A percentile compares a stretch with the other conserved stretches of the same genome.
phyloP scores from a whole-genome alignment of 352 stramenopile species.

The Pythium aquatile region DNA sequence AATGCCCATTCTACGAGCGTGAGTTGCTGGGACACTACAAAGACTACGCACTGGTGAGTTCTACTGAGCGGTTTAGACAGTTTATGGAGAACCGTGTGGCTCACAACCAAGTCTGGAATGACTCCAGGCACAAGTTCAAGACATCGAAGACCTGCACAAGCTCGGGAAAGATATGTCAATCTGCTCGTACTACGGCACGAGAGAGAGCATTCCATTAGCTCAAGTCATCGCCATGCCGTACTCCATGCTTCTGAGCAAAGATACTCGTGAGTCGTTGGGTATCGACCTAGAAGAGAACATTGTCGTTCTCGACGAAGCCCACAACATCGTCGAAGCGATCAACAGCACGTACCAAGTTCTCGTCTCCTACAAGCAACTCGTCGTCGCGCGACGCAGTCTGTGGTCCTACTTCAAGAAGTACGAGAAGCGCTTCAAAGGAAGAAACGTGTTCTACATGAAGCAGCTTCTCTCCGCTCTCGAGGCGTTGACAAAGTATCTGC shows the following conservation, averaged over 20 bases:
- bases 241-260: slow-evolving; percentile 90
- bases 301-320: slow-evolving; percentile 98
- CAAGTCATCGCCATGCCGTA: slow-evolving; percentile 93
- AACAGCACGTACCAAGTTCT: slow-evolving; percentile 88
- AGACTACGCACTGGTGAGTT: slow-evolving; percentile 71
- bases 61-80: neutral
- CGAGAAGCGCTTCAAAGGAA: slow-evolving; percentile 84
- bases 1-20: slow-evolving; percentile 85
- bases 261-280: slow-evolving; percentile 87
- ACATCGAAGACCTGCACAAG: slow-evolving; percentile 96
- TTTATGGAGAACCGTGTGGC: neutral
- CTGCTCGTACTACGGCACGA: slow-evolving; percentile 97
- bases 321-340: slow-evolving; percentile 98
- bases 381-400: slow-evolving; percentile 66
- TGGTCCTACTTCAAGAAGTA: slow-evolving; percentile 89
- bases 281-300: slow-evolving; percentile 88
- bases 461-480: slow-evolving; percentile 81
- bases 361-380: slow-evolving; percentile 72
- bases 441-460: slow-evolving; percentile 90
- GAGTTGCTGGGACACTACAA: slow-evolving; percentile 70
- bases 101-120: neutral
- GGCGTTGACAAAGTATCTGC: slow-evolving; percentile 75
- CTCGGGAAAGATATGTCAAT: slow-evolving; percentile 89
- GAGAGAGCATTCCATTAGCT: slow-evolving; percentile 87
- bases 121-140: slow-evolving; percentile 73